Evolutionary conservation across 2,329 filamentous ascomycete species (phyloP), one percentile per base, ranked within the genome.

Genomic region (Talaromyces verruculosus): DNA sequence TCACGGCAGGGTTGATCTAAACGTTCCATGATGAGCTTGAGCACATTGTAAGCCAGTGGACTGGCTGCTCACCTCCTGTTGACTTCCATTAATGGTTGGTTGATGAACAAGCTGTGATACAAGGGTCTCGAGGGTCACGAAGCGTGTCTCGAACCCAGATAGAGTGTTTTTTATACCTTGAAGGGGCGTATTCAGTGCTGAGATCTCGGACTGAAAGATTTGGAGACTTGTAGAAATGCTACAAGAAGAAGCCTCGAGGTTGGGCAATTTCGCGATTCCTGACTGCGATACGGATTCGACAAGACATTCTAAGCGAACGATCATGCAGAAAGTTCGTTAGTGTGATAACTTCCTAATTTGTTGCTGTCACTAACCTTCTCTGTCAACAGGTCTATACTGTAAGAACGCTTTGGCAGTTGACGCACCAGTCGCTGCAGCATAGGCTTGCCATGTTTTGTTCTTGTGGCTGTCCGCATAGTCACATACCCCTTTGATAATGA

Each of bases 381-480:
- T 25, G 11, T 49, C 45, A 49, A 25, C 22, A 49, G 45, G 10
- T 49, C 45, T 49, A 49, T 35, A 33, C 22, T 63, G 33, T 17
- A 63, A 41, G 41, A 63, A 63, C 2, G 61, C 30, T 19, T 55
- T 63, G 8, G 61, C 47, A 25, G 33, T n/a, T n/a, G 33, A 22
- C 3, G 43, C 45, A 5, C 25, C 37, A 39, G 35, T 66, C 3
- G 33, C 30, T 11, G 58, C 37, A 19, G 59, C 47, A 53, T 57
- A 51, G 13, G 1, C 13, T 19, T 63, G 47, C 61, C 45, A 63
- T 11, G 0, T 39, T 28, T 57, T 63, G 22, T 53, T n/a, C 13
- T 57, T 63, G 61, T 57, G 30, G 45, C 61, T 63, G 49, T 57
- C 61, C 1, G 47, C 61, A 43, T 63, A 63, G 25, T 55, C 47